Evolutionary conservation across 805 yeast genomes (phyloP).

Genomic region (Candida coquimbonensis): DNA sequence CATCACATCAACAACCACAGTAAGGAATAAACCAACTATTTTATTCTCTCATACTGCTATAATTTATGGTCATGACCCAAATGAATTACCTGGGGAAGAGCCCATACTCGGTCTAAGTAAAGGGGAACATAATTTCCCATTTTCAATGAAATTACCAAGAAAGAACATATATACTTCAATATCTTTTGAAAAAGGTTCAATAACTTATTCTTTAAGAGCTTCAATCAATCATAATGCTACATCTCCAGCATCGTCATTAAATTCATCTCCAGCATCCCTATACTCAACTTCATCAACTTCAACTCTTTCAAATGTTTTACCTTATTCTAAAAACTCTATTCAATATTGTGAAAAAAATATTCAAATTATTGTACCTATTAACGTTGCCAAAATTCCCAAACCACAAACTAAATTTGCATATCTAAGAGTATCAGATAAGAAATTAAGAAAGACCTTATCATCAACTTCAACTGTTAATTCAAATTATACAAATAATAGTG

Average conservation of each 20-base stretch:
- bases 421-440: conserved; percentile 46
- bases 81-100: conserved; percentile 11
- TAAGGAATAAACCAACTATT: conserved; percentile 42
- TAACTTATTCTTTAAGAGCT: conserved; percentile 56
- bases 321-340: conserved; percentile 23
- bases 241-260: conserved; percentile 13
- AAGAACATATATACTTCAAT: conserved; percentile 67
- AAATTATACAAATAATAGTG: conserved; percentile 14
- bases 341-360: conserved; percentile 50
- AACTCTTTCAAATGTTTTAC: conserved; percentile 4
- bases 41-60: conserved; percentile 54
- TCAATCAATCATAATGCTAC: conserved; percentile 21
- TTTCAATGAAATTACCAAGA: conserved; percentile 72
- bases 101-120: conserved; percentile 46
- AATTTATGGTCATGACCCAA: conserved; percentile 43
- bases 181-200: conserved; percentile 81
- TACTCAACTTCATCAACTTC: conserved; percentile 15
- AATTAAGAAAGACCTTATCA: conserved; percentile 31
- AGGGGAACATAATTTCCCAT: conserved; percentile 88
- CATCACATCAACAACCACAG: conserved; percentile 40
- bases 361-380: conserved; percentile 64
- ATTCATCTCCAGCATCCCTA: conserved; percentile 17
- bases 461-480: conserved; percentile 36
- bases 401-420: conserved; percentile 61
- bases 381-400: conserved; percentile 57